Evolutionary conservation across 2,329 filamentous ascomycete species (phyloP).

Genomic region (Colletotrichum cordylinicola): DNA sequence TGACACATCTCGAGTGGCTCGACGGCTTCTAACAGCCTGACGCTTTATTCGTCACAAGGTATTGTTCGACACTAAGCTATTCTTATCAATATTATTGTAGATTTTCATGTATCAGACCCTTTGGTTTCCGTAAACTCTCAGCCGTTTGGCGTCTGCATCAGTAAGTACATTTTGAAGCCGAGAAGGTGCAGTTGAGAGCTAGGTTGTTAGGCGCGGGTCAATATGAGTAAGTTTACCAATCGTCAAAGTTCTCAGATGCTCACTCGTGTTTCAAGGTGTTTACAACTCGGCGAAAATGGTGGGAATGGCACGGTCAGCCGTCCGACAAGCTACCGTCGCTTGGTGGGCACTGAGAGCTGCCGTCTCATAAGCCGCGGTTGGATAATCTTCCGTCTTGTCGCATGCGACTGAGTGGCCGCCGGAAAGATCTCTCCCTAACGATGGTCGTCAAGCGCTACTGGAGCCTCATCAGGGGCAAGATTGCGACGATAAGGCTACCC

Average conservation of each 20-base stretch:
- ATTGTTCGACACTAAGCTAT: neutral
- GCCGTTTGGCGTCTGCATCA: neutral
- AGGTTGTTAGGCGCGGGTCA: neutral
- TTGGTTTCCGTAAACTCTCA: neutral
- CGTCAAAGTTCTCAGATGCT: neutral
- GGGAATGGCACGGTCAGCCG: neutral
- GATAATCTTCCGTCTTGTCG: neutral
- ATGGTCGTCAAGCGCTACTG: neutral
- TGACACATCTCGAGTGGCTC: neutral
- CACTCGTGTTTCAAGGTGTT: neutral
- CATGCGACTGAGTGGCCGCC: neutral
- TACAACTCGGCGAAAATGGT: neutral
- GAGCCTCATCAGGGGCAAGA: neutral
- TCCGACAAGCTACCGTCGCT: neutral
- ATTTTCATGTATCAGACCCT: neutral
- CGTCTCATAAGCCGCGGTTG: neutral
- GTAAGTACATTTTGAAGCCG: neutral
- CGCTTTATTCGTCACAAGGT: neutral
- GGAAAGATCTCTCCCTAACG: neutral
- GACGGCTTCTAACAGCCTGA: neutral
- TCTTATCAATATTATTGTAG: neutral
- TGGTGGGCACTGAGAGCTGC: fast-evolving
- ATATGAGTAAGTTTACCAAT: neutral
- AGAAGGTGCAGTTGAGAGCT: neutral
- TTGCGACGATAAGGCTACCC: neutral